Conservation (phyloP, 2,329 filamentous ascomycete genomes). For the Sphaerostilbella broomeana region DNA sequence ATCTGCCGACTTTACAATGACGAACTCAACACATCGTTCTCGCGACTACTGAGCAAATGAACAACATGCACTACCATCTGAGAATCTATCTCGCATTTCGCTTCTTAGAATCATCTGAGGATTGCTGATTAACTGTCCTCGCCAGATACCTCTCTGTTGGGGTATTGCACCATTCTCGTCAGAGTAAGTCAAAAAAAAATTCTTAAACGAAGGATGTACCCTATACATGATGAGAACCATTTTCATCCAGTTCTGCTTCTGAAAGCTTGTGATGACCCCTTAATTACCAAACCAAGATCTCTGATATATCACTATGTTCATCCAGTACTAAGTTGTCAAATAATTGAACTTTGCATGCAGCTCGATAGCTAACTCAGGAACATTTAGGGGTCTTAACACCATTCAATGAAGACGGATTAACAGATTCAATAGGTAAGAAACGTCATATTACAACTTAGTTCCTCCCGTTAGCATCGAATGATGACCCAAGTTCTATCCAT, state of each 20-base stretch:
- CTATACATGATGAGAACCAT: constrained; percentile 55
- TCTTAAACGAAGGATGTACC: no score
- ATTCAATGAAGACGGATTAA: no score
- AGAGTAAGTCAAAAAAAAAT: no score
- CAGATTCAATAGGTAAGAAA: constrained; percentile 1
- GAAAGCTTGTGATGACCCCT: constrained; percentile 59
- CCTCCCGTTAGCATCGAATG: constrained; percentile 20
- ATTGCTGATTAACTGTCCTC: no score
- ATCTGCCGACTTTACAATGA: no score
- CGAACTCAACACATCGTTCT: constrained; percentile 54
- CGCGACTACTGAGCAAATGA: constrained; percentile 56
- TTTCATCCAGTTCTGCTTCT: constrained; percentile 70
- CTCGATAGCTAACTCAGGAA: not conserved
- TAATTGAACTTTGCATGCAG: not conserved
- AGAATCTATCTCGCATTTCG: constrained; percentile 27
- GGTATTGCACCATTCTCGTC: no score
- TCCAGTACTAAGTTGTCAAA: no score
- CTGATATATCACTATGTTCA: constrained; percentile 35
- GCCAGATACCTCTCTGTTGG: not conserved
- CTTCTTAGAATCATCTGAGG: not conserved
- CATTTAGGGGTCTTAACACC: not conserved
- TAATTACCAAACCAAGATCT: constrained; percentile 59
- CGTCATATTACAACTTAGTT: constrained; percentile 10
- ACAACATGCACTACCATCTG: constrained; percentile 77
- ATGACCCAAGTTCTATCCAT: constrained; percentile 63